Evolutionary conservation across 164 flowering plant genomes (phyloP).

Genomic region (Saururus chinensis): DNA sequence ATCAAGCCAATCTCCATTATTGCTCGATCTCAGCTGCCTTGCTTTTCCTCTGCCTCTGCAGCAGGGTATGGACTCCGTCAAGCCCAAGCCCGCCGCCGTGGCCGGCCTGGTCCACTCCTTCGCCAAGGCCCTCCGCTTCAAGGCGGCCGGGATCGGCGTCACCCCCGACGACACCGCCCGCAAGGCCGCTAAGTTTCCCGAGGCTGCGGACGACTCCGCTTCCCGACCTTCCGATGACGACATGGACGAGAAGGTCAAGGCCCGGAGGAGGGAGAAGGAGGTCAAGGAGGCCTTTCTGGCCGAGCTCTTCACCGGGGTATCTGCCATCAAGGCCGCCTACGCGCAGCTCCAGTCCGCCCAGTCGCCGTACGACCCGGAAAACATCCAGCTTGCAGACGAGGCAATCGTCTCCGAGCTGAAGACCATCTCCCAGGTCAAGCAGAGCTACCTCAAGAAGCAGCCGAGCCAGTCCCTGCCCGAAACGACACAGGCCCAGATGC

Average conservation of each 20-base stretch:
- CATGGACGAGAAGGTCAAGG: not conserved
- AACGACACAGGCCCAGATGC: conserved; percentile 32
- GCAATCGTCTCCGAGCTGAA: conserved; percentile 56
- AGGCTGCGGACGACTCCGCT: not conserved
- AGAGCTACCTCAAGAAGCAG: conserved; percentile 46
- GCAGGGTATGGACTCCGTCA: not conserved
- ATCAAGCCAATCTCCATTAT: not conserved
- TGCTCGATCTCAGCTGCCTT: not conserved
- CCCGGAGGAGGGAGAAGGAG: conserved; percentile 17
- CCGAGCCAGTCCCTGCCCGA: conserved; percentile 46
- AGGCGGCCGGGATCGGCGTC: not conserved
- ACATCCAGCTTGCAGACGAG: conserved; percentile 61
- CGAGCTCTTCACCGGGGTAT: conserved; percentile 63
- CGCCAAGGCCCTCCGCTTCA: not conserved
- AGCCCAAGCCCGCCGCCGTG: not conserved
- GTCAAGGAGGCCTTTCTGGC: conserved; percentile 64
- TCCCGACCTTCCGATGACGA: not conserved
- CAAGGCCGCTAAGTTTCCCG: not conserved
- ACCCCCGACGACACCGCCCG: not conserved
- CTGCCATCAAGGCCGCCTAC: conserved; percentile 79
- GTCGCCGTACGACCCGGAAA: conserved; percentile 58
- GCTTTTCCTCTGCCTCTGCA: not conserved
- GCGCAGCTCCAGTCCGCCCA: conserved; percentile 88
- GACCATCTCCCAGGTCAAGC: conserved; percentile 58
- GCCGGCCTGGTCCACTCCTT: not conserved